Evolutionary conservation across 148 eudicot species (phyloP).

Genomic region (Fagopyrum homotropicum): DNA sequence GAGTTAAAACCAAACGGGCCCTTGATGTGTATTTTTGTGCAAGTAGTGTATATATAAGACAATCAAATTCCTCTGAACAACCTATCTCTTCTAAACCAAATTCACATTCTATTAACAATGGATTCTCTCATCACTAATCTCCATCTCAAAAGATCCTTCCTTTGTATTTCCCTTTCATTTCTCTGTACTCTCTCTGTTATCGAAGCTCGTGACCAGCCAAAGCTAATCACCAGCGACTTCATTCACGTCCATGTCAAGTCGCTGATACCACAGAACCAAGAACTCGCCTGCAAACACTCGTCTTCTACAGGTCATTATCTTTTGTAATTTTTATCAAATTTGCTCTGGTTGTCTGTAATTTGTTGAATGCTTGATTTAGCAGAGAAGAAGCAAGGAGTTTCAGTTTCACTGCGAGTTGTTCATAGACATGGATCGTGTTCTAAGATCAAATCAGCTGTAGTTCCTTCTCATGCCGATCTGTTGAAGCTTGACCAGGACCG

Average conservation of each 20-base stretch:
- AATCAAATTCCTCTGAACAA: not conserved
- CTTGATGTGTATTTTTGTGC: not conserved
- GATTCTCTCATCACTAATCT: not conserved
- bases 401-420: not conserved
- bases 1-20: no score
- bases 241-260: conserved; percentile 7
- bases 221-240: not conserved
- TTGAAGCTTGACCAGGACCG: conserved; percentile 47
- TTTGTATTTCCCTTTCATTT: not conserved
- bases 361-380: not conserved
- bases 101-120: conserved; percentile 1
- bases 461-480: conserved; percentile 27
- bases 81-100: not conserved
- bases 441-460: not conserved
- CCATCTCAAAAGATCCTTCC: not conserved
- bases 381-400: not conserved
- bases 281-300: conserved; percentile 1
- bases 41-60: not conserved
- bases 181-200: not conserved
- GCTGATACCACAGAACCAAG: not conserved
- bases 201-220: not conserved
- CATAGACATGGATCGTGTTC: conserved; percentile 11
- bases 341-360: not conserved
- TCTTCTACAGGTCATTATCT: not conserved
- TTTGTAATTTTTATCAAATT: not conserved